Evolutionary conservation across 768 basidiomycete species (phyloP).

Genomic region (Lactarius akahatsu): DNA sequence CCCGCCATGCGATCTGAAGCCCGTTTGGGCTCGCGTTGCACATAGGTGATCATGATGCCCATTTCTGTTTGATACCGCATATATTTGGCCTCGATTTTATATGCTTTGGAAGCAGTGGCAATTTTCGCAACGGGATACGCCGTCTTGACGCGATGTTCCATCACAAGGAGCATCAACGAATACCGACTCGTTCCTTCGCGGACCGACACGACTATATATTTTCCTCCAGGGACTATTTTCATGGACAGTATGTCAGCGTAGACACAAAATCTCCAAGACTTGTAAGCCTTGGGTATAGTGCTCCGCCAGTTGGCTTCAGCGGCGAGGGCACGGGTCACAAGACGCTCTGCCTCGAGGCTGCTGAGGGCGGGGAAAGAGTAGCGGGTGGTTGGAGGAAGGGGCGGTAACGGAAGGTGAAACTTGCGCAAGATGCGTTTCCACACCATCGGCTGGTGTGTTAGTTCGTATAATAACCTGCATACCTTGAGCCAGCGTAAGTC

Average conservation of each 20-base stretch:
- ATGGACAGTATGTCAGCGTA: conserved; percentile 23
- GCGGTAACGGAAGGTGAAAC: conserved; percentile 28
- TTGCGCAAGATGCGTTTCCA: conserved; percentile 29
- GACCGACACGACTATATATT: conserved; percentile 27
- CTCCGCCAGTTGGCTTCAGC: conserved; percentile 31
- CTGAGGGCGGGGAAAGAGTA: conserved; percentile 26
- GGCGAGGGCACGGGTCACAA: conserved; percentile 25
- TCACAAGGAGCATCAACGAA: conserved; percentile 26
- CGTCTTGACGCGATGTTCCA: conserved; percentile 29
- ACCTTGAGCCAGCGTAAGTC: conserved; percentile 9
- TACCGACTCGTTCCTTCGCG: conserved; percentile 20
- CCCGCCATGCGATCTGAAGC: conserved; percentile 19
- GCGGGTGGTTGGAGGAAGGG: conserved; percentile 25
- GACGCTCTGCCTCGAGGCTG: conserved; percentile 28
- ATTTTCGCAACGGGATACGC: conserved; percentile 28
- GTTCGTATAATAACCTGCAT: conserved; percentile 24
- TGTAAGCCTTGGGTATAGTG: conserved; percentile 20
- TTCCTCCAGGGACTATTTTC: conserved; percentile 30
- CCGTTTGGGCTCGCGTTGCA: conserved; percentile 23
- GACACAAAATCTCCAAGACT: conserved; percentile 21
- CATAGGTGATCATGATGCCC: conserved; percentile 28
- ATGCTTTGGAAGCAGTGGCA: conserved; percentile 18
- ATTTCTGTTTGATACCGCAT: conserved; percentile 17
- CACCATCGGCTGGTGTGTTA: conserved; percentile 27
- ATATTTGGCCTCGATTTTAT: conserved; percentile 27